Conservation (phyloP, 768 basidiomycete genomes). For the Trametes sanguinea region DNA sequence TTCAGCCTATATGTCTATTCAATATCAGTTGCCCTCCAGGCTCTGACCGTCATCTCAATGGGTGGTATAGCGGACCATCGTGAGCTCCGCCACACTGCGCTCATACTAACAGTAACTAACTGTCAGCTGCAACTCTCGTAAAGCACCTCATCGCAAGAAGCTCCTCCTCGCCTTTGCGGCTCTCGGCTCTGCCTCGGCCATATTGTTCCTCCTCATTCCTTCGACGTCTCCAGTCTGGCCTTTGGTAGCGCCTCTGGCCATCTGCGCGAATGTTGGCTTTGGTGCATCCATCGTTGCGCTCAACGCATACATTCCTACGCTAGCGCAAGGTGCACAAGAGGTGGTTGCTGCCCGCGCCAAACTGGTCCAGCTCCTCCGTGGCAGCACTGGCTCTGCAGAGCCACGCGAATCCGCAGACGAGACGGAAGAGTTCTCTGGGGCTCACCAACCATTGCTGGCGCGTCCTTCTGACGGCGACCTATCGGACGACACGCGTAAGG, state of each 20-base stretch:
- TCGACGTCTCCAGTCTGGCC: conserved; percentile 73
- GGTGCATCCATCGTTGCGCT: conserved; percentile 86
- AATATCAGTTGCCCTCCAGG: conserved; percentile 84
- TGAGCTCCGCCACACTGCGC: conserved; percentile 41
- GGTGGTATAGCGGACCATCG: conserved; percentile 89
- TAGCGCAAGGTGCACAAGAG: conserved; percentile 68
- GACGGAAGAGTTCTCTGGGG: background rate
- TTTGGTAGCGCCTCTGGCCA: conserved; percentile 66
- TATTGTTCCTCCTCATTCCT: conserved; percentile 71
- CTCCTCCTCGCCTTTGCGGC: conserved; percentile 76
- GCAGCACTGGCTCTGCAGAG: background rate
- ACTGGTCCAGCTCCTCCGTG: conserved; percentile 20
- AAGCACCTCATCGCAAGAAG: conserved; percentile 71
- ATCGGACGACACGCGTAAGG: conserved; percentile 24
- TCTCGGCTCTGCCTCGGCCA: conserved; percentile 67
- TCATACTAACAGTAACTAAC: background rate
- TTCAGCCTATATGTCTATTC: conserved; percentile 86
- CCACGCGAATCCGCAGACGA: conserved; percentile 12
- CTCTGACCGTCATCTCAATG: conserved; percentile 93
- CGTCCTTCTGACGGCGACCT: background rate
- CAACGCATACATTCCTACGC: conserved; percentile 83
- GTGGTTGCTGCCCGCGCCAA: conserved; percentile 46
- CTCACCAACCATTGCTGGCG: conserved; percentile 22
- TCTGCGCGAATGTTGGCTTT: conserved; percentile 83
- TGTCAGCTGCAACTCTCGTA: conserved; percentile 20